Percentiles rank a stretch among this genome's conserved stretches.
These are phyloP conservation scores for Tetradesmus obliquus DNA, from an alignment of 139 green algal species.

Conservation along the genomic window DNA sequence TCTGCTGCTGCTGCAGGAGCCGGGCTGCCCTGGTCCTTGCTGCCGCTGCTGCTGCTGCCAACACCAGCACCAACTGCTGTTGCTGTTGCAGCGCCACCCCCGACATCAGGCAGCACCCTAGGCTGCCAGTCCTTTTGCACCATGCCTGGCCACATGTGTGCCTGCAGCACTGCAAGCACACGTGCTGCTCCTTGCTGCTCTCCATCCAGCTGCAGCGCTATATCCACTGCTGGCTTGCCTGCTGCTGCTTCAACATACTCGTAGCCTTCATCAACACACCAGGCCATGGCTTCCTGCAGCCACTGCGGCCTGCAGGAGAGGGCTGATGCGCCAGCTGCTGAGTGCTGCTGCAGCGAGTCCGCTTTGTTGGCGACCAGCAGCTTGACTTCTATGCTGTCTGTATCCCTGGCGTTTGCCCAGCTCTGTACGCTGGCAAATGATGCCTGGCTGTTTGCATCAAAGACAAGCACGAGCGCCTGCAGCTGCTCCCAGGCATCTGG, in stretches of 20 bases:
- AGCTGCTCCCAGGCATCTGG: neutral
- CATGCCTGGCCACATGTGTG: constrained; percentile 70
- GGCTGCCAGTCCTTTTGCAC: neutral
- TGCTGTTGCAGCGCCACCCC: neutral
- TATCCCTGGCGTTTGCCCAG: neutral
- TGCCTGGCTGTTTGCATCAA: neutral
- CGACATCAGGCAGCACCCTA: neutral
- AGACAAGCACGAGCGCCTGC: constrained; percentile 55
- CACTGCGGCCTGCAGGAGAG: constrained; percentile 13
- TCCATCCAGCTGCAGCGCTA: constrained; percentile 37
- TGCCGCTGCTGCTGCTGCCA: neutral
- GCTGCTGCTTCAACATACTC: constrained; percentile 48
- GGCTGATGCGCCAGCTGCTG: neutral
- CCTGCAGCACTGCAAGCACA: constrained; percentile 67
- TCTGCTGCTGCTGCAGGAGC: neutral
- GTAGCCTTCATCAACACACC: constrained; percentile 41
- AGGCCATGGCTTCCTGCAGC: constrained; percentile 40
- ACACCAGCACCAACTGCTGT: neutral
- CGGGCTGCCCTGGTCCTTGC: neutral
- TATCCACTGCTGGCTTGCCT: neutral
- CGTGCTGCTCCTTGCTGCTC: constrained; percentile 57
- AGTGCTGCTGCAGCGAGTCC: constrained; percentile 25
- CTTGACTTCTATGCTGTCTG: constrained; percentile 46
- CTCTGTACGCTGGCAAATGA: neutral
- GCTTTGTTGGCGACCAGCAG: constrained; percentile 53